Evolutionary conservation across 371 early-diverging fungal species (phyloP).

Genomic region (Parasitella parasitica): DNA sequence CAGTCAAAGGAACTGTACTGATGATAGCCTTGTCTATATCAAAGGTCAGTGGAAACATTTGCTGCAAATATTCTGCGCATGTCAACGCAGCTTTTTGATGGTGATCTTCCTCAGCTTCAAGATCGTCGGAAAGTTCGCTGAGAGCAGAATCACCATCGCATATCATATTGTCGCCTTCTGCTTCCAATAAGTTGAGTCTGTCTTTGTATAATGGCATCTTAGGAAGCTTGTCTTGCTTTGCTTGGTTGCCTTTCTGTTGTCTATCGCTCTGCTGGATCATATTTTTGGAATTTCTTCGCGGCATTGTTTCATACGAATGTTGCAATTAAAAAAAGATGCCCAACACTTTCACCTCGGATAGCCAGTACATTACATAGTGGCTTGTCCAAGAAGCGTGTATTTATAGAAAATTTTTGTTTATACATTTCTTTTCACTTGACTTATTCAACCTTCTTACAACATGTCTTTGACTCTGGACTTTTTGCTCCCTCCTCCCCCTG

Average conservation of each 20-base stretch:
- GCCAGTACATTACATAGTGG: neutral
- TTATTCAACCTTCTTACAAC: neutral
- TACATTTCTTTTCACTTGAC: neutral
- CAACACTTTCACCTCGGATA: neutral
- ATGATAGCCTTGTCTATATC: neutral
- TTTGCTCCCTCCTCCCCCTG: conserved; percentile 67
- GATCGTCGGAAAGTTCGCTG: neutral
- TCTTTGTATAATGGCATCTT: too few species aligned
- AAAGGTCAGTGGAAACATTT: neutral
- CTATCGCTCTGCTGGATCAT: too few species aligned
- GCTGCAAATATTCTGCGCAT: too few species aligned
- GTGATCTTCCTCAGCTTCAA: neutral
- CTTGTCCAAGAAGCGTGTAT: neutral
- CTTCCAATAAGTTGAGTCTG: too few species aligned
- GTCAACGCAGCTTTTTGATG: neutral
- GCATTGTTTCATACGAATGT: too few species aligned
- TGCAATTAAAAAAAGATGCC: neutral
- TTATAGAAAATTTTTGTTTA: too few species aligned
- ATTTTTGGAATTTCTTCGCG: too few species aligned
- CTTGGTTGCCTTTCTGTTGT: too few species aligned
- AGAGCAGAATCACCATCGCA: neutral
- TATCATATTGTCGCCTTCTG: neutral
- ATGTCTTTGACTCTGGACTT: conserved; percentile 63
- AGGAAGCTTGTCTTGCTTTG: too few species aligned
- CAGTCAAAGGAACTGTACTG: neutral